Conservation (phyloP, 371 early-diverging fungal genomes). For the Scutellospora calospora region DNA sequence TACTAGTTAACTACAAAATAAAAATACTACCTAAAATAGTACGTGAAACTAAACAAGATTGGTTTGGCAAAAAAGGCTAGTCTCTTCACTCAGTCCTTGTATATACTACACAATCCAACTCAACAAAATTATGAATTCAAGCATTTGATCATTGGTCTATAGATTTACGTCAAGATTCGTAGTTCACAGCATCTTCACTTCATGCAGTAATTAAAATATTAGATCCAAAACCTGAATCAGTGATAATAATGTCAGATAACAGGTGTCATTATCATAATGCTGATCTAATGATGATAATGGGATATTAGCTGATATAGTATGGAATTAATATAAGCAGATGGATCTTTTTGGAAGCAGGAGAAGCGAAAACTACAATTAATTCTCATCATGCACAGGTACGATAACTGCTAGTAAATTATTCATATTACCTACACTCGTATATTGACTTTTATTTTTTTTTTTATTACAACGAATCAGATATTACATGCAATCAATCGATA, state of each 20-base stretch:
- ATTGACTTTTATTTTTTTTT: neutral
- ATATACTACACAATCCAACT: neutral
- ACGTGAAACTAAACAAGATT: neutral
- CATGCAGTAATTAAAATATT: neutral
- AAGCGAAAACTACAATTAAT: neutral
- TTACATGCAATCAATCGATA: neutral
- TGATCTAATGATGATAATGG: neutral
- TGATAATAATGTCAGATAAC: neutral
- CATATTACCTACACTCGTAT: neutral
- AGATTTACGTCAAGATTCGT: too few relatives aligned
- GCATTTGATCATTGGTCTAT: conserved; percentile 5
- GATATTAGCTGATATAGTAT: neutral
- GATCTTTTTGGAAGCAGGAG: conserved; percentile 17
- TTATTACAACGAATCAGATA: neutral
- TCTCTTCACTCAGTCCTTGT: neutral
- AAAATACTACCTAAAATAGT: neutral
- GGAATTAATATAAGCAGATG: neutral
- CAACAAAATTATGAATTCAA: too few relatives aligned
- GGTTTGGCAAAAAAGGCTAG: conserved; percentile 6
- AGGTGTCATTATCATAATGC: neutral
- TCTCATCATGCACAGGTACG: neutral
- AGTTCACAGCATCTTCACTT: neutral
- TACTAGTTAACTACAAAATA: conserved; percentile 16
- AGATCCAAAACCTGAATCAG: neutral
- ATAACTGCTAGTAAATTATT: neutral